These are phyloP conservation scores for Phytopythium aichiense DNA, from an alignment of 352 stramenopile species.

Conservation along the genomic window DNA sequence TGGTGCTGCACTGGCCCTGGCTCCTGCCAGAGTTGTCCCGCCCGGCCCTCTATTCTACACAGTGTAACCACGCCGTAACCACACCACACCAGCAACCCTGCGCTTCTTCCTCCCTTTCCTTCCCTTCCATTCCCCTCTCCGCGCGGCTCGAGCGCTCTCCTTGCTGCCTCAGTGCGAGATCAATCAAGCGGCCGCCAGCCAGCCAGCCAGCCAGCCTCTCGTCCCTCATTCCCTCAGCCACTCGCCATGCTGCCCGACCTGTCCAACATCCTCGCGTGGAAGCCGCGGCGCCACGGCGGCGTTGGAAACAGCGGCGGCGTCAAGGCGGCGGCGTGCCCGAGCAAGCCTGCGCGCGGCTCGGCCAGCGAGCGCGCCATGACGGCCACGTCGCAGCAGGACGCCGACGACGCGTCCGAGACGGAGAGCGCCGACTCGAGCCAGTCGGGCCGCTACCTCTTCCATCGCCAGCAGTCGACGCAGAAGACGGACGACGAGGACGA, in stretches of 20 bases:
- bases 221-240: not conserved
- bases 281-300: conserved; percentile 9
- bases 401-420: conserved; percentile 50
- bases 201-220: not conserved
- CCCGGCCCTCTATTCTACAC: not conserved
- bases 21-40: not conserved
- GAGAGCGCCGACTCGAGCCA: conserved; percentile 45
- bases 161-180: not conserved
- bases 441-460: conserved; percentile 13
- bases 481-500: conserved; percentile 24
- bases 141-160: not conserved
- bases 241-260: conserved; percentile 26
- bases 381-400: conserved; percentile 37
- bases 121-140: not conserved
- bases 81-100: not conserved
- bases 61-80: not conserved
- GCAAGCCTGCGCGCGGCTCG: not conserved
- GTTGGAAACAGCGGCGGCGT: not conserved
- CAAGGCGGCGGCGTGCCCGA: conserved; percentile 8
- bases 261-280: conserved; percentile 34
- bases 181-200: not conserved
- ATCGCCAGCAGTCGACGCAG: conserved; percentile 29
- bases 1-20: not conserved
- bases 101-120: not conserved
- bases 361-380: conserved; percentile 29